A percentile compares a stretch with the other conserved stretches of the same genome.
Conservation (phyloP, 2,329 filamentous ascomycete species). For the Sclerotinia borealis region DNA sequence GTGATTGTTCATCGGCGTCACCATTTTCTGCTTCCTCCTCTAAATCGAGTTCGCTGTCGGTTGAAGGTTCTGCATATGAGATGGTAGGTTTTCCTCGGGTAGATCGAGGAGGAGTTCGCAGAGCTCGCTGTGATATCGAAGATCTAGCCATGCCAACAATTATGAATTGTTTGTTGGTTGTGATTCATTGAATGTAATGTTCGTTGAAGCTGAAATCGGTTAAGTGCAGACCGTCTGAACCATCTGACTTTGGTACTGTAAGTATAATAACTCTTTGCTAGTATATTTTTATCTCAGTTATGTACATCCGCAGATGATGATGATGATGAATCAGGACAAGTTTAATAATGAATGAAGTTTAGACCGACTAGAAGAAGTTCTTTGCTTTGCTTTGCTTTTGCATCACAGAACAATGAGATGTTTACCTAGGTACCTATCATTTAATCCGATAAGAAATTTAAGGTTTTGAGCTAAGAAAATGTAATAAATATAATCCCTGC, state of each 20-base stretch:
- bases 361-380: neutral
- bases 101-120: constrained; percentile 3
- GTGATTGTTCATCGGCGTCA: neutral
- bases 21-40: neutral
- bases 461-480: neutral
- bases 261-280: neutral
- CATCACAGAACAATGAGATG: neutral
- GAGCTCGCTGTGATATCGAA: neutral
- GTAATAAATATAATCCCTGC: neutral
- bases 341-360: neutral
- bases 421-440: neutral
- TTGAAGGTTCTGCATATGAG: constrained; percentile 11
- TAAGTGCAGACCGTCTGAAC: neutral
- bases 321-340: neutral
- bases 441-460: constrained; percentile 11
- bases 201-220: neutral
- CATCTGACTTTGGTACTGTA: neutral
- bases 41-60: constrained; percentile 9
- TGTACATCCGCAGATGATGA: neutral
- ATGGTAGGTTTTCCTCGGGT: constrained; percentile 5
- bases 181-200: neutral
- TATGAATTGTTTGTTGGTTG: neutral
- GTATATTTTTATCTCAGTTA: neutral
- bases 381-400: neutral
- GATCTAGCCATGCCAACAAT: constrained; percentile 3